Conservation (phyloP, 2,329 filamentous ascomycete species). For the Cladosporium colombiae region DNA sequence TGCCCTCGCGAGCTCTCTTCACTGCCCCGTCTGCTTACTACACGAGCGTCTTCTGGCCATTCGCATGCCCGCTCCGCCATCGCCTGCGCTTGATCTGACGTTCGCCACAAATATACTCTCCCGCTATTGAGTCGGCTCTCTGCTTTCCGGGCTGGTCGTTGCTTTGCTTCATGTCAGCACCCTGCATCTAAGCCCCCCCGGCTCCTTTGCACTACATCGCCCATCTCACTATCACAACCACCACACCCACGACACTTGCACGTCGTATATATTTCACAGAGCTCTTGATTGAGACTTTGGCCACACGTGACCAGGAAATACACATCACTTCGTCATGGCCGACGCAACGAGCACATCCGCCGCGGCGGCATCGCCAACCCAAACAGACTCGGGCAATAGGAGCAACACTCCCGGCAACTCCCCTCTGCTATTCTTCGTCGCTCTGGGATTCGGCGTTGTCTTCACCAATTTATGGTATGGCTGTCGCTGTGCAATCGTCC, state of each 20-base stretch:
- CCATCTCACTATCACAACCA: not conserved
- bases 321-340: constrained; percentile 1
- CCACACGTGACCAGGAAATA: not conserved
- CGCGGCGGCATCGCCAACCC: constrained; percentile 11
- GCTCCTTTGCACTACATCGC: not conserved
- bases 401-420: constrained; percentile 63
- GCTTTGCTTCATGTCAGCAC: constrained; percentile 15
- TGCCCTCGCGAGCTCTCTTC: not conserved
- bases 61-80: not conserved
- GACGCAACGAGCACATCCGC: constrained; percentile 10
- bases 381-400: constrained; percentile 22
- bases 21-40: not conserved
- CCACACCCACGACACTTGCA: not conserved
- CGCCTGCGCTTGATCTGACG: not conserved
- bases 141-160: not conserved
- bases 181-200: constrained; percentile 10
- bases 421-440: constrained; percentile 87
- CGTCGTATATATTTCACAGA: not conserved
- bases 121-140: not conserved
- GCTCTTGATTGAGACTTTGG: constrained; percentile 16
- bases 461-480: constrained; percentile 97
- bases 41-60: not conserved
- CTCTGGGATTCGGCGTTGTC: constrained; percentile 93
- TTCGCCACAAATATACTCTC: not conserved
- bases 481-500: not conserved